Evolutionary conservation across 108 stramenopile genomes (phyloP).

Genomic region (Fistulifera solaris): DNA sequence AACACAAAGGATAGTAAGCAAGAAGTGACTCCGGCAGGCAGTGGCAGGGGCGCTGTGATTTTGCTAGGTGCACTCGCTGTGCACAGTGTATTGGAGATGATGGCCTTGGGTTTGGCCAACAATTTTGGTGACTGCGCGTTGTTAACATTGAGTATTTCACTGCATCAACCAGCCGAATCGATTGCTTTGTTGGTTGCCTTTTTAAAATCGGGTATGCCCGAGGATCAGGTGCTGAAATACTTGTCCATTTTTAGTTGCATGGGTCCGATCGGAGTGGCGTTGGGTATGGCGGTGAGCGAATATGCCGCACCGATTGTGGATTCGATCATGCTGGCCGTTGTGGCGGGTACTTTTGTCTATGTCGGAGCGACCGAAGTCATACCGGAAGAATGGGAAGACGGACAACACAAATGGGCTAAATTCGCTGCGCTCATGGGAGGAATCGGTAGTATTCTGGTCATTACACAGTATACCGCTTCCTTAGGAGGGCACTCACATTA

Average conservation of each 20-base stretch:
- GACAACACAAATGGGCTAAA: conserved; percentile 91
- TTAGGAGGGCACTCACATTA: conserved; percentile 21
- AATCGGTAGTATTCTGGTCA: conserved; percentile 68
- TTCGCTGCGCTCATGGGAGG: conserved; percentile 74
- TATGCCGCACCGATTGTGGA: conserved; percentile 87
- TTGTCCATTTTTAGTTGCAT: conserved; percentile 82
- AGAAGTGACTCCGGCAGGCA: conserved; percentile 14
- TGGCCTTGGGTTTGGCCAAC: conserved; percentile 84
- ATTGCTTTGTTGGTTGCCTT: conserved; percentile 95
- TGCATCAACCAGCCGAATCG: conserved; percentile 96
- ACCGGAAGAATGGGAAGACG: conserved; percentile 92
- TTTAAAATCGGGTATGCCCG: conserved; percentile 89
- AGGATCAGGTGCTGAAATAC: conserved; percentile 64
- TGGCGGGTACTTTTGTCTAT: conserved; percentile 98
- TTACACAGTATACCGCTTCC: conserved; percentile 76
- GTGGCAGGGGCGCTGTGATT: conserved; percentile 84
- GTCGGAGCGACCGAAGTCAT: conserved; percentile 97
- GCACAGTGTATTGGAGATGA: conserved; percentile 94
- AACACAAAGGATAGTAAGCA: background rate
- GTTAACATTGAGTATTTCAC: conserved; percentile 85
- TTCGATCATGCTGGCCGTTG: conserved; percentile 89
- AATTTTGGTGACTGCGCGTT: conserved; percentile 77
- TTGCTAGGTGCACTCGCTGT: conserved; percentile 90
- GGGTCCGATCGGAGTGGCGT: conserved; percentile 75
- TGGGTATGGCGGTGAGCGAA: conserved; percentile 84